phyloP scores from a whole-genome alignment of 176 grass and related monocot species.

The Oryza punctata region DNA sequence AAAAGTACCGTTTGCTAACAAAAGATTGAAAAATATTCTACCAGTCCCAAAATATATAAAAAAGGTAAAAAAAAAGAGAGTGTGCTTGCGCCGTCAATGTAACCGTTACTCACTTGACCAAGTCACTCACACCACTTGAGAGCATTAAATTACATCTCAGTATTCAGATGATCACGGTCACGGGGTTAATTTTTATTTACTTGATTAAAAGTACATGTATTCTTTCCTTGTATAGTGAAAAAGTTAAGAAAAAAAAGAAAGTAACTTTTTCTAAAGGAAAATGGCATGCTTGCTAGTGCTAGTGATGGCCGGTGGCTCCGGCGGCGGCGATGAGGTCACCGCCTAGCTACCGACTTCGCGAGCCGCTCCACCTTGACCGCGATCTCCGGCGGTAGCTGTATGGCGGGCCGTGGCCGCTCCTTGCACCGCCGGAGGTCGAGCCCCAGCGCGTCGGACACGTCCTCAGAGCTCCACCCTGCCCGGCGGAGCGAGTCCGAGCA shows the following conservation, averaged over 20 bases:
- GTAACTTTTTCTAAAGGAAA: constrained; percentile 27
- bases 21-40: constrained; percentile 5
- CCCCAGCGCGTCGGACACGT: constrained; percentile 74
- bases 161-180: constrained; percentile 8
- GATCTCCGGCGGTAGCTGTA: constrained; percentile 62
- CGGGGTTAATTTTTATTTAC: constrained; percentile 47
- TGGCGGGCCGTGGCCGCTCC: constrained; percentile 29
- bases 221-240: constrained; percentile 51
- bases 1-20: not conserved
- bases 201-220: constrained; percentile 55
- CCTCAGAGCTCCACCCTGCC: constrained; percentile 90
- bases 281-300: not conserved
- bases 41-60: not conserved
- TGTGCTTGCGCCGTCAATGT: not conserved
- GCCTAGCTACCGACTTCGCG: constrained; percentile 43
- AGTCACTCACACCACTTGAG: not conserved
- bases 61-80: not conserved
- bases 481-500: constrained; percentile 84
- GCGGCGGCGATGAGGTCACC: constrained; percentile 19
- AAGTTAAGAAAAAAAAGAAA: constrained; percentile 35
- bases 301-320: not conserved
- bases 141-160: constrained; percentile 42
- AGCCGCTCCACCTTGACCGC: constrained; percentile 66
- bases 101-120: constrained; percentile 24
- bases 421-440: constrained; percentile 50